Conservation (phyloP, 2,329 filamentous ascomycete genomes). For the Aureobasidium leucospermi region DNA sequence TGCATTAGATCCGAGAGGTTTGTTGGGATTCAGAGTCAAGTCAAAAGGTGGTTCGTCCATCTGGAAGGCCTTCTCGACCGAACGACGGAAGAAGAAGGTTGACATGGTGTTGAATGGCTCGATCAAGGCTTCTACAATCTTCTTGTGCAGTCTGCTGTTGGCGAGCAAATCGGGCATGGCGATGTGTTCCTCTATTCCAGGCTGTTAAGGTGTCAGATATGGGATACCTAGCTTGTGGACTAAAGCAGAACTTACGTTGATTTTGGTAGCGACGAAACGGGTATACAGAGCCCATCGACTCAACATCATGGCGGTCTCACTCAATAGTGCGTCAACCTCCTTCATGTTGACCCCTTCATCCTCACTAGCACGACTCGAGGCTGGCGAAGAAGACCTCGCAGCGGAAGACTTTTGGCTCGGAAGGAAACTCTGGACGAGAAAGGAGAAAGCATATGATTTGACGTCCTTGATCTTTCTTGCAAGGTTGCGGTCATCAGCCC, state of each 20-base stretch:
- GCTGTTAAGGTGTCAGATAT: background rate
- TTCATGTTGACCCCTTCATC: conserved; percentile 96
- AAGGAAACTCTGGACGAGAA: conserved; percentile 89
- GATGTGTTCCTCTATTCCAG: conserved; percentile 33
- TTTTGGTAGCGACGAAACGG: conserved; percentile 81
- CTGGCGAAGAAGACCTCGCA: conserved; percentile 69
- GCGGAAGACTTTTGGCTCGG: conserved; percentile 57
- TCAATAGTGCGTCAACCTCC: conserved; percentile 80
- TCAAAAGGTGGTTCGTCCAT: conserved; percentile 81
- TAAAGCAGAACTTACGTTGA: conserved; percentile 44
- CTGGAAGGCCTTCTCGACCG: conserved; percentile 96
- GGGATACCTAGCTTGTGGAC: too few relatives aligned
- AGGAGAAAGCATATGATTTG: conserved; percentile 96
- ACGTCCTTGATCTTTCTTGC: conserved; percentile 86
- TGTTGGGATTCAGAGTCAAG: conserved; percentile 67
- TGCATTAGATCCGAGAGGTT: conserved; percentile 64
- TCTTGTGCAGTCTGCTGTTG: conserved; percentile 72
- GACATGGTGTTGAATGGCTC: conserved; percentile 86
- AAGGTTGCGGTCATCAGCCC: conserved; percentile 81
- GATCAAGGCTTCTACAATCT: conserved; percentile 66
- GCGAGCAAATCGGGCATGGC: conserved; percentile 65
- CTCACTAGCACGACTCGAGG: conserved; percentile 51
- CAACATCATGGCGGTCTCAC: conserved; percentile 86
- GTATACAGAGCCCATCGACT: conserved; percentile 89
- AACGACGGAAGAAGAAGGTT: conserved; percentile 92